A percentile compares a stretch with the other conserved stretches of the same genome.
Evolutionary conservation across 1,284 basidiomycete species (phyloP).

Genomic region (Ganoderma multipileum): DNA sequence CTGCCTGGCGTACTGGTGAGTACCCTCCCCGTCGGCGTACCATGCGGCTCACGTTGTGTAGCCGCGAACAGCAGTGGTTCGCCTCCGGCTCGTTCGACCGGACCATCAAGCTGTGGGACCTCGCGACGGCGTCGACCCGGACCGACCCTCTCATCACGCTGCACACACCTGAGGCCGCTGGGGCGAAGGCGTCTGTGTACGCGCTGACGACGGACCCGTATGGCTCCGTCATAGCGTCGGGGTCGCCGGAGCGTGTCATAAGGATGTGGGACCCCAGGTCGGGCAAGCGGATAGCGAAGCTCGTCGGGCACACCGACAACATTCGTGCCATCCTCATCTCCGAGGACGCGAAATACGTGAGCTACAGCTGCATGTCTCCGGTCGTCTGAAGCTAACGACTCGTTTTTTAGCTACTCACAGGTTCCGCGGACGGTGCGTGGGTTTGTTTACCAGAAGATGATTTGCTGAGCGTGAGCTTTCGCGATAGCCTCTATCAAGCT

Average conservation of each 20-base stretch:
- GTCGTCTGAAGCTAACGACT: not conserved
- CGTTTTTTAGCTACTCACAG: slow-evolving; percentile 79
- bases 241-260: slow-evolving; percentile 90
- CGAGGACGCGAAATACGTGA: slow-evolving; percentile 88
- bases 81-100: slow-evolving; percentile 96
- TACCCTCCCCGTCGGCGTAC: slow-evolving; percentile 15
- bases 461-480: slow-evolving; percentile 11
- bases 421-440: slow-evolving; percentile 81
- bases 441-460: not conserved
- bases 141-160: slow-evolving; percentile 63
- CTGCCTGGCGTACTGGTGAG: slow-evolving; percentile 79
- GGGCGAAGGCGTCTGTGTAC: slow-evolving; percentile 82
- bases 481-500: slow-evolving; percentile 80
- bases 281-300: slow-evolving; percentile 73
- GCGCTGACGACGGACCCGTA: slow-evolving; percentile 80
- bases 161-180: slow-evolving; percentile 63
- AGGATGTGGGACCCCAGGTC: slow-evolving; percentile 93
- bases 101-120: slow-evolving; percentile 94
- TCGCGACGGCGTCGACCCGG: slow-evolving; percentile 47
- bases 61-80: slow-evolving; percentile 82
- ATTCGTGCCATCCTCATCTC: slow-evolving; percentile 89
- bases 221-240: slow-evolving; percentile 86
- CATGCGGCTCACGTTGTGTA: slow-evolving; percentile 41
- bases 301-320: slow-evolving; percentile 97
- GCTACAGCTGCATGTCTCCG: slow-evolving; percentile 36